phyloP scores from a whole-genome alignment of 139 green algal genomes.

The Raphidocelis subcapitata region DNA sequence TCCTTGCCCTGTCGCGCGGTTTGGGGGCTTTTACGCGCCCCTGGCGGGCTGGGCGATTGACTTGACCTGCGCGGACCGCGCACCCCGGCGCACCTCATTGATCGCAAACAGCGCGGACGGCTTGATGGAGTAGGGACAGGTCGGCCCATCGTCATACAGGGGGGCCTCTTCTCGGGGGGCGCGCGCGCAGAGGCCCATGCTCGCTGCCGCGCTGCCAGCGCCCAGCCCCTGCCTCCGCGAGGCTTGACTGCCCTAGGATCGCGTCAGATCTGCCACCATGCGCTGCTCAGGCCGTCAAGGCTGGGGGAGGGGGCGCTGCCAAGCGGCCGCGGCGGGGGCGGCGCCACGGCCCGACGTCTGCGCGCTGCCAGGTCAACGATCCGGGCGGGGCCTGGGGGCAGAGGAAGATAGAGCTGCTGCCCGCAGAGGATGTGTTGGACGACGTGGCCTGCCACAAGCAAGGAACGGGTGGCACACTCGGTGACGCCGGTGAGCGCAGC shows the following conservation, averaged over 20 bases:
- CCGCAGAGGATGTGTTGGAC: not conserved
- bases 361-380: not conserved
- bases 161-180: constrained; percentile 5
- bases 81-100: constrained; percentile 37
- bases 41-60: no score
- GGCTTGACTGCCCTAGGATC: not conserved
- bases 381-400: not conserved
- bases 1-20: constrained; percentile 68
- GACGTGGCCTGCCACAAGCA: no score
- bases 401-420: not conserved
- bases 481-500: no score
- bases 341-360: not conserved
- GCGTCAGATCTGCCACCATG: no score
- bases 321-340: no score
- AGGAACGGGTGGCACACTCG: no score
- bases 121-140: constrained; percentile 30
- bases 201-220: constrained; percentile 4
- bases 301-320: no score
- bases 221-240: constrained; percentile 5
- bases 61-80: no score
- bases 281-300: no score
- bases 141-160: constrained; percentile 8
- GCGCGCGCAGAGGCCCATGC: not conserved
- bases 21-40: no score
- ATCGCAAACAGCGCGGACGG: constrained; percentile 22